Conservation (phyloP, 2,329 filamentous ascomycete genomes). For the Fusarium decemcellulare region DNA sequence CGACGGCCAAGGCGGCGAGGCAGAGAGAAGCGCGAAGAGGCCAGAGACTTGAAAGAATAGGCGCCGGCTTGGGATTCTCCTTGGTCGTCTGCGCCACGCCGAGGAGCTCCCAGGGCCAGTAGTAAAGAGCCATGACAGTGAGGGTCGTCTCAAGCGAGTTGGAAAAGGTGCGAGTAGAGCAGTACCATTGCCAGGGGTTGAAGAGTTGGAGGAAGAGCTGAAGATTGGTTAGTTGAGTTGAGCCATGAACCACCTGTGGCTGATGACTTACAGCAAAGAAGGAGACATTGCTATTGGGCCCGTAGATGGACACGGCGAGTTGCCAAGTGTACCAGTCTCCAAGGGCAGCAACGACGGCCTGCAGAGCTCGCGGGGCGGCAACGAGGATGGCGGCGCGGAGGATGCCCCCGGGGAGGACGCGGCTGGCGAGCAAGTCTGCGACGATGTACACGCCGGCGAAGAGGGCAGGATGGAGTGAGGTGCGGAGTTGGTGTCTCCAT, state of each 20-base stretch:
- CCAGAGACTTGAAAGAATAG: conserved; percentile 45
- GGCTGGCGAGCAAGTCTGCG: conserved; percentile 68
- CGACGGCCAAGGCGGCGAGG: conserved; percentile 84
- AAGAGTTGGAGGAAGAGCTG: conserved; percentile 56
- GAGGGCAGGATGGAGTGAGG: conserved; percentile 89
- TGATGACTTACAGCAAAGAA: conserved; percentile 75
- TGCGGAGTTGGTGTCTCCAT: conserved; percentile 90
- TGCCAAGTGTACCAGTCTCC: conserved; percentile 92
- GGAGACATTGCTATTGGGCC: conserved; percentile 72
- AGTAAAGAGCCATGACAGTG: conserved; percentile 82
- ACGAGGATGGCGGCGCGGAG: conserved; percentile 77
- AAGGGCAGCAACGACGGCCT: conserved; percentile 82
- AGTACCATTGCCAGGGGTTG: conserved; percentile 93
- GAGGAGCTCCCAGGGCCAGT: conserved; percentile 89
- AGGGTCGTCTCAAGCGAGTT: conserved; percentile 94
- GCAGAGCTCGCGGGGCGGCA: conserved; percentile 79
- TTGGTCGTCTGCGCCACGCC: conserved; percentile 56
- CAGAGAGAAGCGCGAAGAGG: conserved; percentile 72
- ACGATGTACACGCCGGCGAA: conserved; percentile 83
- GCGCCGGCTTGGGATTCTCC: conserved; percentile 54
- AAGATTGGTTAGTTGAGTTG: neutral
- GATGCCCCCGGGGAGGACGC: conserved; percentile 66
- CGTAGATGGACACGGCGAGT: conserved; percentile 81
- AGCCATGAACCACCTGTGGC: neutral
- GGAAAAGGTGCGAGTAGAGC: conserved; percentile 91